Base-by-base conservation (phyloP, 345 rosid species). In the Arabidopsis arenosa region DNA sequence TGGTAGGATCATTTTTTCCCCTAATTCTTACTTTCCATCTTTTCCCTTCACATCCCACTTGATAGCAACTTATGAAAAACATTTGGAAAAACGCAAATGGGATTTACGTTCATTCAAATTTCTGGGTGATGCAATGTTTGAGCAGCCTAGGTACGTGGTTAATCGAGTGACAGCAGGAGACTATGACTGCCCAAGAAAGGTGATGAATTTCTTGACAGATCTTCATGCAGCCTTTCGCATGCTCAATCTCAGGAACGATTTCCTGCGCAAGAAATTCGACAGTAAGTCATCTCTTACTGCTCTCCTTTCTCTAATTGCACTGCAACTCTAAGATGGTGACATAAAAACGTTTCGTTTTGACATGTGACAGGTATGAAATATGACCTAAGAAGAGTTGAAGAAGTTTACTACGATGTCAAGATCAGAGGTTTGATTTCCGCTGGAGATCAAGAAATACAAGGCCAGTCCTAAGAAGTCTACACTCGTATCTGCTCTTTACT, bases 221-320 rank as follows among this genome's bases (percentile, higher is more conserved):
- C 96, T 95, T 60, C 88, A 90, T 57, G 88, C 93, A 58, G 87
- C 93, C 60, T 95, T 95, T 66, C 93, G 92, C 7, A 95, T 89
- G 93, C 97, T 95, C 68, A 95, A 95, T 70, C 93, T 95, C 63
- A 89, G 97, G 59, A 95, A 95, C 71, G 99, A 95, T 79, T 92
- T 95, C 70, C 86, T 95, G 5, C 97, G 99, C 80, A 95, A 92
- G 85, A 92, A 95, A 83, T 95, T 95, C 64, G 97, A 95, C 61
- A 76, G 99, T 95, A 83, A 69, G 77, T 56, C 6, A 26, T 15
- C 55, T 17, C 32, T 9, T 2, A 47, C 40, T 32, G 2, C 21
- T 60, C 2, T 56, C 49, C 4, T 56, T 32, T 8, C 30, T 52
- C 40, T 7, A 43, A 11, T 28, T 53, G 57, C 28, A 6, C 39